Evolutionary conservation across 2,329 filamentous ascomycete genomes (phyloP).

Genomic region (Cladophialophora yegresii): DNA sequence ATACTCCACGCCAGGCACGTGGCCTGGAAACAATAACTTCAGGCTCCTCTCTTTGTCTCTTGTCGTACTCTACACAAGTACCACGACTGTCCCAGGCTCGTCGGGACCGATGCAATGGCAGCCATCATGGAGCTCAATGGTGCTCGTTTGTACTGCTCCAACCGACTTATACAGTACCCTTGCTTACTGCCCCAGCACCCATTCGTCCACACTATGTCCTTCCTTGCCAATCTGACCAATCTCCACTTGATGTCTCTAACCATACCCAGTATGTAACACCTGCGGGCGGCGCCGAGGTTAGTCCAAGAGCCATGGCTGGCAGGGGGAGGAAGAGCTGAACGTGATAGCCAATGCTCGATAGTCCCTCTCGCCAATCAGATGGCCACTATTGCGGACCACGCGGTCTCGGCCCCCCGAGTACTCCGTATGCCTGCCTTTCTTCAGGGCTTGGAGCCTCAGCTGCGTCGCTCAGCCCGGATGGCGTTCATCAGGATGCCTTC

Average conservation of each 20-base stretch:
- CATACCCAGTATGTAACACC: conserved; percentile 5
- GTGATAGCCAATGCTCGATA: conserved; percentile 4
- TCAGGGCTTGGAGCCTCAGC: conserved; percentile 28
- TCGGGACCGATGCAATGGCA: not conserved
- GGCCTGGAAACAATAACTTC: not conserved
- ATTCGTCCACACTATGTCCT: not conserved
- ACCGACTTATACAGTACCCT: conserved; percentile 3
- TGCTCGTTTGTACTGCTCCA: not conserved
- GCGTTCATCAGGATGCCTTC: conserved; percentile 19
- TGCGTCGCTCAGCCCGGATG: conserved; percentile 25
- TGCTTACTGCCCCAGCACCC: conserved; percentile 14
- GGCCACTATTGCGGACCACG: conserved; percentile 16
- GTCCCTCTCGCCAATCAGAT: conserved; percentile 18
- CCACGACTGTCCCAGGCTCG: not conserved
- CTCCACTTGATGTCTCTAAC: conserved; percentile 17
- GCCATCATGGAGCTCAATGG: not conserved
- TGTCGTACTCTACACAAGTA: not conserved
- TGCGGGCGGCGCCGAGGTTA: conserved; percentile 16
- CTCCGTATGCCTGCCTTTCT: conserved; percentile 18
- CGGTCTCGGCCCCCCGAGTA: conserved; percentile 19
- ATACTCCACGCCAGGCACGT: not conserved
- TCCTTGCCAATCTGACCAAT: conserved; percentile 15
- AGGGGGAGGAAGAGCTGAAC: conserved; percentile 19
- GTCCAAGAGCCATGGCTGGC: conserved; percentile 9
- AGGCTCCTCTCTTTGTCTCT: not conserved